Evolutionary conservation across 306 rosid genomes (phyloP), one percentile per base, ranked within the genome.

Genomic region (Quercus robur): DNA sequence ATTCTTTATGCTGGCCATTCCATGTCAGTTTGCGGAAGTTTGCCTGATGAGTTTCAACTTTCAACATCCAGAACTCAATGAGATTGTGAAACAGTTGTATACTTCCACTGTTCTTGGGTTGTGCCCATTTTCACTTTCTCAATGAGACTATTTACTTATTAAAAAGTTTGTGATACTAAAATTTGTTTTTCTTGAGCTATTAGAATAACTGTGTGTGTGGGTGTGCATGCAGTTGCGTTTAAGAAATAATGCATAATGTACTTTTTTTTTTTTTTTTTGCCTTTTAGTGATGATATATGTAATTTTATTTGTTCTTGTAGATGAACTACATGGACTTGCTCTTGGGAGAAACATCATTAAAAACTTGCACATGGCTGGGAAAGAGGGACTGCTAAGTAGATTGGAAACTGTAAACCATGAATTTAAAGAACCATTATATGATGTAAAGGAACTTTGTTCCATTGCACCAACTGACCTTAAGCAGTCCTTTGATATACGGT

Each of bases 291-390:
- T 77, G 8, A 54, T 64, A 4, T 59, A 19, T 81, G 52, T 58
- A 71, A 77, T 79, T 75, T 80, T 74, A 75, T 73, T 55, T 75
- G 71, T 79, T 56, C 63, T 57, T 84, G 83, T 77, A 95, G 99
- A 93, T 84, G 99, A 95, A 83, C 86, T 89, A 67, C 99, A 95
- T 82, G 98, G 89, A 77, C 96, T 95, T 81, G 87, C 89, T 70
- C 84, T 93, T 75, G 99, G 99, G 75, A 91, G 99, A 79, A 90
- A 84, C 78, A 95, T 95, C 28, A 52, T 95, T 79, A 95, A 95
- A 83, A 95, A 95, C 84, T 83, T 95, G 75, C 98, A 95, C 91
- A 87, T 85, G 94, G 97, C 98, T 88, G 99, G 94, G 83, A 89
- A 88, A 72, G 89, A 86, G 73, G 78, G 78, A 70, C 63, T 78